These are phyloP conservation scores for Dioszegia aurantiaca DNA, from an alignment of 768 basidiomycete species.

Conservation along the genomic window DNA sequence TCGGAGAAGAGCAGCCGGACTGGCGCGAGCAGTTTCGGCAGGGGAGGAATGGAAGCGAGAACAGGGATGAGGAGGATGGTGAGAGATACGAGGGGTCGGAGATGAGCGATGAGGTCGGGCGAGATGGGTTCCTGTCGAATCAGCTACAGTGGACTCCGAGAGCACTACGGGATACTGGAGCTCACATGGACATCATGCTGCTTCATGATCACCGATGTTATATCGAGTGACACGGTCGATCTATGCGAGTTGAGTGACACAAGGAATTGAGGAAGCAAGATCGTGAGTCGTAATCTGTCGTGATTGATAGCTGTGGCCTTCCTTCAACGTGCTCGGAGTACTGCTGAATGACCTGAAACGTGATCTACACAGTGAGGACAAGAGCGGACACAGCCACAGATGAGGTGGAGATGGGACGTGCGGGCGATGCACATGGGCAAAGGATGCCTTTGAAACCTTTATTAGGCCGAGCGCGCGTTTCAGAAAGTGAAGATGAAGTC, in stretches of 20 bases:
- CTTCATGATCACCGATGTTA: no score
- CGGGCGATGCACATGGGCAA: no score
- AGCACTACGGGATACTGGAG: neutral
- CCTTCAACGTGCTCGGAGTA: no score
- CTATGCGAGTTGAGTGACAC: neutral
- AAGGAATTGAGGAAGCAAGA: no score
- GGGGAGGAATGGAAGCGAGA: slow-evolving; percentile 24
- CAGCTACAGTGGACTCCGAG: neutral
- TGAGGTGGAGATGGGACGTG: no score
- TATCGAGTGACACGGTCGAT: no score
- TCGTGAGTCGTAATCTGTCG: no score
- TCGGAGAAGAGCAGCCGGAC: slow-evolving; percentile 31
- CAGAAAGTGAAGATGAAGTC: neutral
- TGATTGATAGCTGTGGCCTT: no score
- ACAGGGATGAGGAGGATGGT: slow-evolving; percentile 30
- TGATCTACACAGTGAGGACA: slow-evolving; percentile 8
- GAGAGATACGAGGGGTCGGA: slow-evolving; percentile 39
- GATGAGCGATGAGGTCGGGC: slow-evolving; percentile 21
- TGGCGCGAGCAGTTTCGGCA: slow-evolving; percentile 20
- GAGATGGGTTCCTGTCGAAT: slow-evolving; percentile 20
- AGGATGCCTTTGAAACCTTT: neutral
- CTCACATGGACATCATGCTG: slow-evolving; percentile 12
- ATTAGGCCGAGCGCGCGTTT: neutral
- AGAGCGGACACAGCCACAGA: neutral
- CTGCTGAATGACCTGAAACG: no score